Evolutionary conservation across 495 filamentous ascomycete genomes (phyloP), one percentile per base, ranked within the genome.

Genomic region (Neurospora sp.): DNA sequence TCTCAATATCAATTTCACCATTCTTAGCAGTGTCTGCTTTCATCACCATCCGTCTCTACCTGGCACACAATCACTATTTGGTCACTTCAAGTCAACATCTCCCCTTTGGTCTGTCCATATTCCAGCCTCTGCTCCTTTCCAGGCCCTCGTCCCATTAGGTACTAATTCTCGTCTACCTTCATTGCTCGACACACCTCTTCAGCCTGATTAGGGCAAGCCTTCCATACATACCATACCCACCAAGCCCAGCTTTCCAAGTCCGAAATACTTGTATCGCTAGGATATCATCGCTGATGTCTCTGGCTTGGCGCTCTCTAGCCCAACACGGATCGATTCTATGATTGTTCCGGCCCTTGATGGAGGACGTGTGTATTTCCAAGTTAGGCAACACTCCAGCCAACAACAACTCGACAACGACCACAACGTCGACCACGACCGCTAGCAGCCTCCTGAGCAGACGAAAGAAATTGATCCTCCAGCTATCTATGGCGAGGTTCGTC

Each of bases 401-500:
- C 45, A 71, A 37, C 44, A 38, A 39, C 9, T 45, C 70, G 40
- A 42, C 45, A 6, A 22, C 69, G 70, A 71, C 53, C 17, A 68
- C 70, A 31, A 70, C 12, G 35, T 37, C 35, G 35, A 70, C 65
- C 16, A 1, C 10, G 17, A 35, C 40, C 39, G 70, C 76, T 71
- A 72, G 76, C 70, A 77, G 69, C 72, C 73, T 76, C 73, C 44
- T 81, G 71, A 75, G 73, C 44, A 71, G 74, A 65, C 73, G 75
- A 61, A 81, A 79, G 72, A 74, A 78, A 70, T 71, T 74, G 70
- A 80, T 80, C 20, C 59, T 81, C 10, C 75, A 72, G 31, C 71
- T 37, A 79, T 79, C 76, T 79, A 80, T 81, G 79, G 77, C 73
- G 76, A 41, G 76, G 69, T 48, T 81, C 16, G 48, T 61, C 12